Base-by-base conservation (phyloP, 1,139 yeast genomes). In the Saccharomycopsis crataegensis region DNA sequence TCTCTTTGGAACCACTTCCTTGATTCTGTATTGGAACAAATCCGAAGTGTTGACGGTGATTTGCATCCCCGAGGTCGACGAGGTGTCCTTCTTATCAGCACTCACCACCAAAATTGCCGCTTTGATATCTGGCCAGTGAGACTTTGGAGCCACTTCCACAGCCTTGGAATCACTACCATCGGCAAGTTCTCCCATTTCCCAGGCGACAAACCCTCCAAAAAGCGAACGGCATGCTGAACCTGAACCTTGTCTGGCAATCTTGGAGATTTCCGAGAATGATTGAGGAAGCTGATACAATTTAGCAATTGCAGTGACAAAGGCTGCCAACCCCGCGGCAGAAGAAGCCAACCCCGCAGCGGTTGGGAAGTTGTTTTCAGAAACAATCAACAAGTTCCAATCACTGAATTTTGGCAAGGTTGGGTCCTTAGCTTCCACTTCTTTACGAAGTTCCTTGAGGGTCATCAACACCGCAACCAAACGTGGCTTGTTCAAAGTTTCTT, bases 301-400 rank as follows among this genome's bases (percentile, higher is more conserved):
- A 31, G 99, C 91, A 64, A 93, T 80, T 33, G 97, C 90, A 49
- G 80, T 80, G 37, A 93, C 95, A 60, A 93, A 77, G 5, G 99
- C 99, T 50, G 99, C 97, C 69, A 90, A 91, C 0, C 99, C 99
- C 9, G 98, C 97, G 9, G 99, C 99, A 8, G 96, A 86, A 0
- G 97, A 89, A 0, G 99, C 99, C 61, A 93, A 78, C 2, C 99
- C 99, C 14, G 99, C 99, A 43, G 99, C 99, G 32, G 99, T 93
- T 51, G 99, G 99, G 77, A 93, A 93, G 71, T 94, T 94, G 74
- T 93, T 93, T 67, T 89, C 96, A 22, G 96, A 84, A 6, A 88
- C 96, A 62, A 93, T 86, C 64, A 85, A 91, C 57, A 93, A 74
- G 55, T 78, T 76, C 77, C 77, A 82, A 34, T 73, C 63, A 45